Evolutionary conservation across 345 rosid genomes (phyloP), one percentile per base, ranked within the genome.

Genomic region (Salix suchowensis): DNA sequence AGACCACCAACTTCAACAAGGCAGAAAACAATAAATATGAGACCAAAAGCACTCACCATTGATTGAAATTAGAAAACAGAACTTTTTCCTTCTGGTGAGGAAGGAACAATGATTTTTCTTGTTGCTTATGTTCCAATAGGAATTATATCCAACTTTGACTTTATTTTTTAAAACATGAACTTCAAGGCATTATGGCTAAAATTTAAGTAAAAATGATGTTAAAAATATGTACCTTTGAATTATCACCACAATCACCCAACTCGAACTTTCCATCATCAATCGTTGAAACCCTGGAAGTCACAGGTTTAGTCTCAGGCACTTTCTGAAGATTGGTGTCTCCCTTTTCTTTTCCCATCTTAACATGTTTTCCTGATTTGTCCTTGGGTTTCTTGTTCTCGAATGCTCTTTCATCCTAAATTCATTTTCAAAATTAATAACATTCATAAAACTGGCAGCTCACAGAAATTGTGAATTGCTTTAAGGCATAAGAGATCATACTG

Each of bases 191-290:
- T 42, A 19, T 39, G 52, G 39, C 34, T 21, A 58, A 72, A 30
- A 58, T 15, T 21, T 34, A 52, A 70, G 66, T 60, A 54, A 74
- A 6, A 58, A 76, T 46, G 34, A 12, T 52, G 34, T 42, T 40
- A 28, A 30, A 71, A 82, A 34, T 60, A 30, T 70, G 70, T 91
- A 92, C 98, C 97, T 89, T 84, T 55, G 77, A 69, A 67, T 79
- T 82, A 83, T 81, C 83, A 39, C 78, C 75, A 72, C 71, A 82
- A 80, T 66, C 32, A 58, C 75, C 76, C 54, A 86, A 81, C 75
- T 80, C 44, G 32, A 77, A 76, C 40, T 87, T 84, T 78, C 72
- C 75, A 68, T 82, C 70, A 64, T 79, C 84, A 83, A 72, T 79
- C 64, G 77, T 79, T 74, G 85, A 81, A 67, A 62, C 79, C 75